A percentile compares a stretch with the other conserved stretches of the same genome.
Conservation (phyloP, 331 rosid genomes). For the Acacia concinna region DNA sequence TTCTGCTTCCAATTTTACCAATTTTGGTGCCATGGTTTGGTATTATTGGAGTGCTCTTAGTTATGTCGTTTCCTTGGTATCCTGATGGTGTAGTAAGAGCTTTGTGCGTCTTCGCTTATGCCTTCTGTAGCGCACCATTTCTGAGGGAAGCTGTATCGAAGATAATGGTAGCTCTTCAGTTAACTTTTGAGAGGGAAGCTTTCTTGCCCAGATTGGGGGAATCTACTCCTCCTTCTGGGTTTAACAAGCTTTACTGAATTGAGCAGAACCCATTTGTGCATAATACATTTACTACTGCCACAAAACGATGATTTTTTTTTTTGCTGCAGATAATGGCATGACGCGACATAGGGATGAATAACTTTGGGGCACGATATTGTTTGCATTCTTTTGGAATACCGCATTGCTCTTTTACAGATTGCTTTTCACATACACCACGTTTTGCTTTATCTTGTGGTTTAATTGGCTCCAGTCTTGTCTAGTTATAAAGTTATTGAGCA, state of each 20-base stretch:
- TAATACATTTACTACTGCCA: background rate
- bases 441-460: background rate
- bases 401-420: background rate
- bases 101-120: constrained; percentile 53
- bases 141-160: constrained; percentile 49
- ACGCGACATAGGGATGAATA: background rate
- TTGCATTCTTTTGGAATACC: constrained; percentile 1
- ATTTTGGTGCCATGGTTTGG: constrained; percentile 56
- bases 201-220: constrained; percentile 57
- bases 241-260: constrained; percentile 50
- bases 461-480: background rate
- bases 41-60: constrained; percentile 54
- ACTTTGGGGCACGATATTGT: background rate
- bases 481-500: background rate
- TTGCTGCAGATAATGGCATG: background rate
- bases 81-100: constrained; percentile 70
- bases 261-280: background rate
- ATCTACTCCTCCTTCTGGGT: constrained; percentile 39
- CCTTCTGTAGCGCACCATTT: constrained; percentile 61
- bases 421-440: background rate
- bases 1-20: constrained; percentile 58
- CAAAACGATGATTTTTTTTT: background rate
- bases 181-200: constrained; percentile 62
- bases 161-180: constrained; percentile 53
- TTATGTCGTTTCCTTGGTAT: constrained; percentile 76